Base-by-base conservation (phyloP, 108 stramenopile genomes). In the Mediolabrus comicus region DNA sequence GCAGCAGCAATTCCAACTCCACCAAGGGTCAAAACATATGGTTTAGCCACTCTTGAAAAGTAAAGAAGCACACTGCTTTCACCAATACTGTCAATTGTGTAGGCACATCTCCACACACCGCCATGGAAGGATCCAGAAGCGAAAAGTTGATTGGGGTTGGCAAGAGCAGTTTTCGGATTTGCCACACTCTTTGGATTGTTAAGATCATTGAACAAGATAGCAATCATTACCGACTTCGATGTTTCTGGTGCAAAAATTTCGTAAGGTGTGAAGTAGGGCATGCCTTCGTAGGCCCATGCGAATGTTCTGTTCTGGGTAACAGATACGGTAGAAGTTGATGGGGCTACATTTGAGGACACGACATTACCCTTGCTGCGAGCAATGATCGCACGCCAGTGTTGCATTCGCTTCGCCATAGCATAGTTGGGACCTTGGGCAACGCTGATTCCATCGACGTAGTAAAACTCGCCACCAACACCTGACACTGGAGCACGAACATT, bases 351-450 rank as follows among this genome's bases (percentile, higher is more conserved):
- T 77, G 94, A 92, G 13, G 95, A 95, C 11, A 98, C 98, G 51
- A 87, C 86, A 75, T 87, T 87, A 14, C 96, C 92, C 71, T 92
- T 83, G 88, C 88, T 84, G 32, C 91, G 73, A 3, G 97, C 96
- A 66, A 97, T 79, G 46, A 98, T 72, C 19, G 97, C 97, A 33
- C 98, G 92, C 98, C 98, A 98, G 75, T 98, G 98, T 82, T 98
- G 98, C 82, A 98, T 86, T 39, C 98, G 96, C 84, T 98, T 98
- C 38, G 97, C 97, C 49, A 98, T 62, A 69, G 94, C 91, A 81
- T 96, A 96, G 79, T 98, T 98, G 22, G 97, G 98, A 53, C 98
- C 98, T 75, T 98, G 98, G n/a, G 94, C 92, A 12, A 94, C 93
- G 74, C 93, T 95, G 27, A 98, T 79, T 26, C 96, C 74, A 51